phyloP scores from a whole-genome alignment of 768 basidiomycete genomes.

The Boletus sp. region DNA sequence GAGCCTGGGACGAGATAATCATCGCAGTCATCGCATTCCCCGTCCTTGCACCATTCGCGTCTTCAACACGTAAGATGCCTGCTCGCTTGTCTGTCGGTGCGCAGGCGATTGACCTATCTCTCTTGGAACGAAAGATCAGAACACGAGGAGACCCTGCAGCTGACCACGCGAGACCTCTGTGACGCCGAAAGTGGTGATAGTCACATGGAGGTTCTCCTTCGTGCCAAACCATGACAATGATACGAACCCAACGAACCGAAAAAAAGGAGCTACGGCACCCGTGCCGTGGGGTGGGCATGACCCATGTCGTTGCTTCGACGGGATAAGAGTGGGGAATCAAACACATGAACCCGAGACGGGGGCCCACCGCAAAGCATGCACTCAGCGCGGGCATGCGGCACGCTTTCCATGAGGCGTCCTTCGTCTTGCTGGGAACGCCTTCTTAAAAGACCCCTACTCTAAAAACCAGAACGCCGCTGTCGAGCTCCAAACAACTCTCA shows the following conservation, averaged over 20 bases:
- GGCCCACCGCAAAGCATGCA: constrained; percentile 16
- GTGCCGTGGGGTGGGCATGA: constrained; percentile 4
- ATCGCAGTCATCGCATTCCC: not conserved
- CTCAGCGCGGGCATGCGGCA: constrained; percentile 27
- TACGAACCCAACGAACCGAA: not conserved
- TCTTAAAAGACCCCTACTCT: constrained; percentile 20
- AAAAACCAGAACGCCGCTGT: constrained; percentile 20
- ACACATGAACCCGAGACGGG: constrained; percentile 2
- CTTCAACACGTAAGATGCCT: constrained; percentile 19
- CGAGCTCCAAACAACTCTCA: constrained; percentile 14
- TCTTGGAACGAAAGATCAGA: constrained; percentile 7
- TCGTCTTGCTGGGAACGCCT: constrained; percentile 15
- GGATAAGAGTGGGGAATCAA: constrained; percentile 19
- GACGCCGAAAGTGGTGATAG: constrained; percentile 20
- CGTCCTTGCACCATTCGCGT: not conserved
- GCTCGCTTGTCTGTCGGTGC: not conserved
- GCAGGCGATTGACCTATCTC: constrained; percentile 7
- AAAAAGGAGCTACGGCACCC: constrained; percentile 1
- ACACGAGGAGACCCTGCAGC: constrained; percentile 27
- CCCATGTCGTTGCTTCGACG: constrained; percentile 1
- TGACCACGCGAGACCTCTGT: constrained; percentile 22
- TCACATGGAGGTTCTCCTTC: not conserved
- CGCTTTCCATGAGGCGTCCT: constrained; percentile 29
- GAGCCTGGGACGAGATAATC: not conserved
- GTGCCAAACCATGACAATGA: not conserved